These are phyloP conservation scores for Physocladia obscura DNA, from an alignment of 192 early-diverging fungal species.

Conservation along the genomic window DNA sequence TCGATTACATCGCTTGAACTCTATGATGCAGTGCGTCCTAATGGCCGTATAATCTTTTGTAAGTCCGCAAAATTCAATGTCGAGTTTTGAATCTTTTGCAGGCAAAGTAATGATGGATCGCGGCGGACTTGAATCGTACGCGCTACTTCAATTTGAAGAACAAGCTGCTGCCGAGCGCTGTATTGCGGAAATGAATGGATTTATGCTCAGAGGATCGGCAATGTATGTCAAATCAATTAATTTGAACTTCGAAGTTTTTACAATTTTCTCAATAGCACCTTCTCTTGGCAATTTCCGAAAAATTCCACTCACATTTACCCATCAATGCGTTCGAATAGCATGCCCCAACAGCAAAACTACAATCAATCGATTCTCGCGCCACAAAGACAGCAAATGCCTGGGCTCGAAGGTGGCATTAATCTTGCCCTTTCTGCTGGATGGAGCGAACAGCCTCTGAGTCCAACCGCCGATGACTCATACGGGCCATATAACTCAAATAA, in stretches of 20 bases:
- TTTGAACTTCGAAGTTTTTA: not conserved
- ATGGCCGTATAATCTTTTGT: slow-evolving; percentile 53
- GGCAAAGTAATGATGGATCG: slow-evolving; percentile 52
- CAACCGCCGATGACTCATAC: not conserved
- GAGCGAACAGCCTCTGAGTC: slow-evolving; percentile 19
- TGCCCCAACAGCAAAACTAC: not conserved
- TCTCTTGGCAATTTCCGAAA: slow-evolving; percentile 50
- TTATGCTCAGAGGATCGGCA: slow-evolving; percentile 29
- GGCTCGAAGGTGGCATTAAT: slow-evolving; percentile 26
- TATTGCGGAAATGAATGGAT: slow-evolving; percentile 45
- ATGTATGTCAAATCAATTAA: slow-evolving; percentile 31
- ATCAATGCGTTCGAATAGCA: slow-evolving; percentile 18
- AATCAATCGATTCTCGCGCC: not conserved
- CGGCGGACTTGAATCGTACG: slow-evolving; percentile 43
- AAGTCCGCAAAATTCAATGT: not conserved
- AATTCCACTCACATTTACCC: slow-evolving; percentile 53
- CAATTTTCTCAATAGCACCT: slow-evolving; percentile 26
- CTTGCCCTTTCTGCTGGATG: slow-evolving; percentile 20
- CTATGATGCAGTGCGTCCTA: slow-evolving; percentile 40
- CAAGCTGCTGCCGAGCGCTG: slow-evolving; percentile 50
- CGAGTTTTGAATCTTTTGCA: slow-evolving; percentile 14
- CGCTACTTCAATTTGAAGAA: slow-evolving; percentile 54
- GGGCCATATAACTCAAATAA: not conserved
- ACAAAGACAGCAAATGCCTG: slow-evolving; percentile 6
- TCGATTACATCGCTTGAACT: slow-evolving; percentile 46